Base-by-base conservation (phyloP, 306 rosid genomes). In the Medicago arabica region DNA sequence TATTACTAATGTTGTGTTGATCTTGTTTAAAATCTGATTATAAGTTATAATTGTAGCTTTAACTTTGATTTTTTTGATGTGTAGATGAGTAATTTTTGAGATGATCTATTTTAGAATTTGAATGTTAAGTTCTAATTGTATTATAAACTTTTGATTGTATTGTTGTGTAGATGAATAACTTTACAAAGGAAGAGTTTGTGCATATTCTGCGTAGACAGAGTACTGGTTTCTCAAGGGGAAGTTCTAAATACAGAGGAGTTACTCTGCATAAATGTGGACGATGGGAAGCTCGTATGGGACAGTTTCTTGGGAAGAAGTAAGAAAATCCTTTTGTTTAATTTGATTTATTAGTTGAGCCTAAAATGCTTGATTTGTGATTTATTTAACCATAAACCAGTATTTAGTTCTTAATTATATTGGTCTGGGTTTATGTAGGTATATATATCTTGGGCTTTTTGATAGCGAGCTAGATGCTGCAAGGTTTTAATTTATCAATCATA, bases 211-310 rank as follows among this genome's bases (percentile, higher is more conserved):
- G 97, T 7, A 80, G 98, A 39, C 98, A 93, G 77, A 93, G 98
- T 83, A 91, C 96, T 6, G 98, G 98, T 0, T 93, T 93, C 71
- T 86, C 98, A 0, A 86, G 98, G 70, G 98, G 98, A 82, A 91
- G 94, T 83, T 93, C 97, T 12, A 93, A 87, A 80, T 93, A 82
- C 81, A 88, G 97, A 80, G 98, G 98, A 76, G 98, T 93, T 69
- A 93, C 98, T 46, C 74, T 93, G 61, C 98, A 93, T 80, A 93
- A 93, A 84, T 93, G 97, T 14, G 98, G 98, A 11, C 82, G 98
- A 75, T 93, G 98, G 98, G 98, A 93, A 80, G 97, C 98, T 86
- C 96, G 97, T 0, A 91, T 93, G 98, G 98, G 98, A 23, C 98
- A 93, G 88, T 86, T 93, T 81, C 88, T 91, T 44, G 97, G 97